Base-by-base conservation (phyloP, 768 basidiomycete species). In the Neoboletus subvelutipes region DNA sequence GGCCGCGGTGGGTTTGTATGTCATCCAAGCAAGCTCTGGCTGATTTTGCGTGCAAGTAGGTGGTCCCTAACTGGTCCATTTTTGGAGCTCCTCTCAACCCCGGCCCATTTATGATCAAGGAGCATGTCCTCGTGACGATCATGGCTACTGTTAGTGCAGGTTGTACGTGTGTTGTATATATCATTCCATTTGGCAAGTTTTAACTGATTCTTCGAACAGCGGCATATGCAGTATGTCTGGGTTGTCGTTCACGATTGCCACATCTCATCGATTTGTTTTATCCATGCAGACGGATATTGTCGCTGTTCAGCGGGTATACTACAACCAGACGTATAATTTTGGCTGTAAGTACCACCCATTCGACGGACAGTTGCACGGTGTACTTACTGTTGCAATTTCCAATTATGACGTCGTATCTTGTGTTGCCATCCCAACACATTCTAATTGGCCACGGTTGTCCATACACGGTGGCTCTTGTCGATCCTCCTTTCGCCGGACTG, bases 51-150 rank as follows among this genome's bases (percentile, higher is more conserved):
- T 9, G 26, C 15, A 24, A 42, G 39, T 71, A 82, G 50, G 63
- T 84, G 8, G 63, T 85, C 33, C 88, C 88, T 1, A 64, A 72
- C 24, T 73, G 78, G 56, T 75, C 68, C 29, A 67, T 90, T 3
- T 82, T 85, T 36, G 86, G 87, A n/a, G 40, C 83, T 20, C 72
- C 80, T 17, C 67, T 89, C 45, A 90, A 90, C 68, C 87, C 87
- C 18, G 90, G 90, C 4, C 86, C 83, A 1, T 91, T 89, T 66
- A 82, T 80, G 24, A 87, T 91, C 67, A 90, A 92, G 73, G 90
- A 82, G 56, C 82, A 82, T 60, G 84, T 86, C 0, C 70, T 91
- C 22, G 79, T 88, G 50, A 88, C 84, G 0, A 83, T 90, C 60
- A 88, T 88, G 73, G 83, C 85, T 2, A 78, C 78, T 50, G 76